Conservation (phyloP, 2,329 filamentous ascomycete genomes). For the Salinomyces thailandicus region DNA sequence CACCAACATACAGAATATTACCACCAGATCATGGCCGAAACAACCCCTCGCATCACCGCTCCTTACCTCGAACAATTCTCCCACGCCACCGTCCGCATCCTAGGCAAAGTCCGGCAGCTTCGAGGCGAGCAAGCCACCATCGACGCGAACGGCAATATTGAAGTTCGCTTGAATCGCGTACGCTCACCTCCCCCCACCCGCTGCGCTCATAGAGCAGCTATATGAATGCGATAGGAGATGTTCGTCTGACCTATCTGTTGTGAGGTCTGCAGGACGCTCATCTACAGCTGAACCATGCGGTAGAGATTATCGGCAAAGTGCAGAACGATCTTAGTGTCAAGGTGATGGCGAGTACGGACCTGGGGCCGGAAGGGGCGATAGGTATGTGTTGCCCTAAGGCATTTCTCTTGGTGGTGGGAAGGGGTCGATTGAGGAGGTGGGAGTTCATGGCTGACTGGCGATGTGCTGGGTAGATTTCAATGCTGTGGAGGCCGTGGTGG, state of each 20-base stretch:
- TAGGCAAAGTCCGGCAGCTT: slow-evolving; percentile 75
- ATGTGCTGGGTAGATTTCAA: slow-evolving; percentile 51
- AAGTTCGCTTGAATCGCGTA: slow-evolving; percentile 63
- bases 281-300: slow-evolving; percentile 56
- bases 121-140: slow-evolving; percentile 71
- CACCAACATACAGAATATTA: too few species aligned
- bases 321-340: slow-evolving; percentile 62
- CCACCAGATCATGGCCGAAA: slow-evolving; percentile 54
- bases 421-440: slow-evolving; percentile 1
- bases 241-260: not conserved
- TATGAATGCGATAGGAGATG: slow-evolving; percentile 22
- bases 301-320: slow-evolving; percentile 72
- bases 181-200: slow-evolving; percentile 25
- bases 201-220: not conserved
- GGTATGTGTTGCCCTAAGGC: too few species aligned
- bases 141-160: slow-evolving; percentile 68
- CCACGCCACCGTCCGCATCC: slow-evolving; percentile 64
- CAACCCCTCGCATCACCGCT: slow-evolving; percentile 74
- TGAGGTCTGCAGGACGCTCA: slow-evolving; percentile 62
- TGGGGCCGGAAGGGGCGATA: slow-evolving; percentile 49
- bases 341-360: slow-evolving; percentile 57
- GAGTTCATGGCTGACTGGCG: not conserved
- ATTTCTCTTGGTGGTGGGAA: not conserved
- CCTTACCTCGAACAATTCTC: slow-evolving; percentile 66
- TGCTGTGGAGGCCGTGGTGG: slow-evolving; percentile 67